Conservation (phyloP, 2,329 filamentous ascomycete species). For the Fusarium luffae region DNA sequence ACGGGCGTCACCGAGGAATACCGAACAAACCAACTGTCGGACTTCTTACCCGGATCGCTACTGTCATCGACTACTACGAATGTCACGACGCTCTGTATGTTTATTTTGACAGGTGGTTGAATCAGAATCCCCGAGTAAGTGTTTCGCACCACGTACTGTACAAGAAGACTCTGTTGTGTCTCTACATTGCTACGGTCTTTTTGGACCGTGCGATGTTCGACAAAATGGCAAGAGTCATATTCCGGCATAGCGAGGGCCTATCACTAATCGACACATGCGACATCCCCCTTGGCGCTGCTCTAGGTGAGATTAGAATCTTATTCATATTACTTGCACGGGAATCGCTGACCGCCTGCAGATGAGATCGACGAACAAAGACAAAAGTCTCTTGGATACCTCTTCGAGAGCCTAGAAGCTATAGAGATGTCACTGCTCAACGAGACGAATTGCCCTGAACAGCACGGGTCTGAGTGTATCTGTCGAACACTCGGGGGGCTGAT, state of each 20-base stretch:
- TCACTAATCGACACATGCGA: neutral
- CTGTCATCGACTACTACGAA: slow-evolving; percentile 20
- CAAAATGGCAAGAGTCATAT: rapidly evolving
- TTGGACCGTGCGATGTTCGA: rapidly evolving
- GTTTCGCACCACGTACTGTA: neutral
- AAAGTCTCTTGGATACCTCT: too few species aligned
- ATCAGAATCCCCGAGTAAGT: too few species aligned
- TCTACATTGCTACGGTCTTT: neutral
- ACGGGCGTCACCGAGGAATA: neutral
- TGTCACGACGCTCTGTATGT: neutral
- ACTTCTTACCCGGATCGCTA: neutral
- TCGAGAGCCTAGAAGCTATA: too few species aligned
- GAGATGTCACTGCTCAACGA: neutral
- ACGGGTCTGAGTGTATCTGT: rapidly evolving
- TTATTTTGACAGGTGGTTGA: neutral
- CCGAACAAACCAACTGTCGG: neutral
- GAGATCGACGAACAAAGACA: too few species aligned
- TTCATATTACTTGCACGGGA: too few species aligned
- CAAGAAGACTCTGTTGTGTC: rapidly evolving
- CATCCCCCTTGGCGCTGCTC: rapidly evolving
- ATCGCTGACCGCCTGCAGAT: too few species aligned
- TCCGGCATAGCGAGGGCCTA: rapidly evolving
- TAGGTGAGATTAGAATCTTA: neutral
- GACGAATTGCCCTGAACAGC: rapidly evolving
- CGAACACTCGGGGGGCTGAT: too few species aligned